Base-by-base conservation (phyloP, 2,329 filamentous ascomycete species). In the Aspergillus sp. region DNA sequence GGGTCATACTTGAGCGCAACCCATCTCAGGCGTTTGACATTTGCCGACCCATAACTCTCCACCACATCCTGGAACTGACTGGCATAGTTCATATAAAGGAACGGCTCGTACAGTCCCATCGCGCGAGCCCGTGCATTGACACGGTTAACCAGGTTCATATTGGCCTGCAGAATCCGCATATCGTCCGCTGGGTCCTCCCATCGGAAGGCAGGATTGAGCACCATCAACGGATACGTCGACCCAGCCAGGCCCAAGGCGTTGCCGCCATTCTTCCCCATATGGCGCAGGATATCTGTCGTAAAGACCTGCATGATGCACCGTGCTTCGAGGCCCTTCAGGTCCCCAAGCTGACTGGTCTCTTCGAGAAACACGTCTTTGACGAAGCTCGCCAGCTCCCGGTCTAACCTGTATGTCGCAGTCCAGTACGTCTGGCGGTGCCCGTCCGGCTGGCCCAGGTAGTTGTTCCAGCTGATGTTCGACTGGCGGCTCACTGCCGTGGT, bases 71-170 rank as follows among this genome's bases (percentile, higher is more conserved):
- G 75, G 51, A 65, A 73, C 61, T 68, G 65, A 49, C 67, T 68
- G 5, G 76, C 77, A 53, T 79, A 78, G 58, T 79, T 80, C 71
- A 78, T 74, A 57, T 78, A 79, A 20, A 76, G 7, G 11, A 36
- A 36, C 16, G 32, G 32, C 32, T 36, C 32, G 3, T 36, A 54
- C 4, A 74, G 31, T 0, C 66, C 67, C 32, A 59, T 56, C 49
- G 54, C 52, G 56, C 69, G 59, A 52, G 68, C 64, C 58, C 64
- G 50, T 50, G 64, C 56, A 42, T 61, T 53, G 47, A 72, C 58
- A 34, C 62, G 52, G 14, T 60, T 49, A 38, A 66, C 58, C 50
- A 73, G 62, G 10, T 65, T 54, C 23, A 66, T 57, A 17, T 61
- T 59, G 0, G 48, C 47, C 11, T 68, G 58, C 41, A 74, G 58